Evolutionary conservation across 345 rosid genomes (phyloP).

Genomic region (Brassica cretica): DNA sequence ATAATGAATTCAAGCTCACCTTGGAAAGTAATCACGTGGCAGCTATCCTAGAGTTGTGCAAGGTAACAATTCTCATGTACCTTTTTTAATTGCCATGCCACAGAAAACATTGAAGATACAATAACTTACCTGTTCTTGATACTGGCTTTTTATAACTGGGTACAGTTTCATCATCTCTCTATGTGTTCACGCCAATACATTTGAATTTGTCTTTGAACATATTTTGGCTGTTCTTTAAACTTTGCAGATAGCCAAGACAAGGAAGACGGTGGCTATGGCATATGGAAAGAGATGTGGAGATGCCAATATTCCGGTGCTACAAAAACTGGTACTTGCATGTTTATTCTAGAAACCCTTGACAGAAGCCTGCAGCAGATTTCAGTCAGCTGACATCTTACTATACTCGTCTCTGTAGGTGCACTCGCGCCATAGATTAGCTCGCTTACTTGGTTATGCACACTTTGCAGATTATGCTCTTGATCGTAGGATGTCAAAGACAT

Average conservation of each 20-base stretch:
- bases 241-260: constrained; percentile 80
- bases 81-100: constrained; percentile 21
- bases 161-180: constrained; percentile 17
- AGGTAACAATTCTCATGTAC: constrained; percentile 48
- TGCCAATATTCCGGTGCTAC: constrained; percentile 71
- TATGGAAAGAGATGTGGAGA: constrained; percentile 85
- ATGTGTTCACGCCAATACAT: constrained; percentile 1
- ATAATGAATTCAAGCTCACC: constrained; percentile 63
- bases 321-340: constrained; percentile 62
- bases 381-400: constrained; percentile 3
- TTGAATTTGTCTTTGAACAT: constrained; percentile 17
- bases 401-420: constrained; percentile 58
- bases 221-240: constrained; percentile 25
- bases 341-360: background rate
- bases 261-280: constrained; percentile 73
- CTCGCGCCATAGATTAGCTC: constrained; percentile 80
- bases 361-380: constrained; percentile 24
- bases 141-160: background rate
- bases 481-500: constrained; percentile 77
- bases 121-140: constrained; percentile 12
- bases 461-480: constrained; percentile 85
- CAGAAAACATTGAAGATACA: background rate
- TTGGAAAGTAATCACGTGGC: constrained; percentile 68
- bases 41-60: constrained; percentile 80
- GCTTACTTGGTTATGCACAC: constrained; percentile 80